Percentiles rank a stretch among this genome's conserved stretches.
Conservation (phyloP, 768 basidiomycete species). For the Agaricus bisporus region DNA sequence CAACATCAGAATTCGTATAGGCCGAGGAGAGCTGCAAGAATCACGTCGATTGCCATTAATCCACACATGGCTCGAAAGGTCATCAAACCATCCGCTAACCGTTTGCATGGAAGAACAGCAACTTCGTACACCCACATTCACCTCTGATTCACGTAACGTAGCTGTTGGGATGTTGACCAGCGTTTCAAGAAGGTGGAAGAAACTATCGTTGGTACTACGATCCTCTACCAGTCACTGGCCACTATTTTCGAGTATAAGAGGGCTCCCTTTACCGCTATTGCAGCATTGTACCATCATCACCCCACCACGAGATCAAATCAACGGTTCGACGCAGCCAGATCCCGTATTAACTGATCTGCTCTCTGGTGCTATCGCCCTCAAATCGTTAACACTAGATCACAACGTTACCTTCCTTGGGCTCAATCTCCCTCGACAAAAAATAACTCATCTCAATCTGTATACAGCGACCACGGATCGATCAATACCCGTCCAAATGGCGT, state of each 20-base stretch:
- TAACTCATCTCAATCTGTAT: slow-evolving; percentile 4
- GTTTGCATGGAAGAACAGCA: slow-evolving; percentile 8
- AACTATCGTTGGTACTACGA: slow-evolving; percentile 3
- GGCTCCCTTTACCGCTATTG: neutral
- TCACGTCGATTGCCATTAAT: slow-evolving; percentile 5
- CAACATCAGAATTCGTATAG: slow-evolving; percentile 6
- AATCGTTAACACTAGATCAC: slow-evolving; percentile 1
- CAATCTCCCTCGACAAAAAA: slow-evolving; percentile 1
- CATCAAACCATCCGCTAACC: slow-evolving; percentile 4
- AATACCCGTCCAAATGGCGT: slow-evolving; percentile 8
- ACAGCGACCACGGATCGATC: slow-evolving; percentile 3
- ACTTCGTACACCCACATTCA: slow-evolving; percentile 5
- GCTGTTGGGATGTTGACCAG: slow-evolving; percentile 4
- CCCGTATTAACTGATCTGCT: neutral
- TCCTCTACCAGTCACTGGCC: slow-evolving; percentile 5
- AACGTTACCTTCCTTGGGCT: slow-evolving; percentile 1
- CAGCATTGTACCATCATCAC: slow-evolving; percentile 6
- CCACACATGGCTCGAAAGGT: slow-evolving; percentile 8
- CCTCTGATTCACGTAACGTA: slow-evolving; percentile 6
- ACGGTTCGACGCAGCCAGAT: neutral
- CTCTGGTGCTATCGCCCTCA: neutral
- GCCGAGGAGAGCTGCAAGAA: slow-evolving; percentile 10
- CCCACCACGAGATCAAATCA: neutral
- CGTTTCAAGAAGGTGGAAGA: slow-evolving; percentile 6
- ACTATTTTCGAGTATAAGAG: slow-evolving; percentile 1